Conservation (phyloP, 2,329 filamentous ascomycete species). For the Eutypa lata region DNA sequence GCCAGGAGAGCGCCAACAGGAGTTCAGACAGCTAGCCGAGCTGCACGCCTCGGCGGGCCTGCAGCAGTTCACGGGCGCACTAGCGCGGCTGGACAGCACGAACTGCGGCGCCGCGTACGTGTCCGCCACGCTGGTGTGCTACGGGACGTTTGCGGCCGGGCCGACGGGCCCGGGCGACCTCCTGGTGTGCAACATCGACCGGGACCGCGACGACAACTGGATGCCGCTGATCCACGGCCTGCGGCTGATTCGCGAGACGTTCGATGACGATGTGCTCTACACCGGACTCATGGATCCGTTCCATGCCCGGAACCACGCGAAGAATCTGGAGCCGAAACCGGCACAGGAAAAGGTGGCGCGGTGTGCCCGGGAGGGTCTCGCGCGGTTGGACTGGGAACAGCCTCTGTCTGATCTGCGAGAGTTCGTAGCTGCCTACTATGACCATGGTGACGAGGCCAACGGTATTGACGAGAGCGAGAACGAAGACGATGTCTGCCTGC, state of each 20-base stretch:
- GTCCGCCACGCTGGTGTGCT: constrained; percentile 25
- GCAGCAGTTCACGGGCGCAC: constrained; percentile 20
- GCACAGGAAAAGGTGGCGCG: background rate
- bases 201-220: constrained; percentile 2
- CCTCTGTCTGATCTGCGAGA: background rate
- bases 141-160: constrained; percentile 28
- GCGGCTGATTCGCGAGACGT: constrained; percentile 1
- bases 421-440: background rate
- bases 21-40: constrained; percentile 17
- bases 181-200: constrained; percentile 22
- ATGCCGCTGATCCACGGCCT: constrained; percentile 7
- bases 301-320: background rate
- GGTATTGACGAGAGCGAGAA: background rate
- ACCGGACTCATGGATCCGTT: constrained; percentile 2
- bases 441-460: background rate
- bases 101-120: constrained; percentile 30
- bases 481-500: background rate
- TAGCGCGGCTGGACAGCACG: constrained; percentile 19
- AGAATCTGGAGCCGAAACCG: background rate
- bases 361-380: background rate
- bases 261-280: constrained; percentile 4
- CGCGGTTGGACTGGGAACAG: background rate
- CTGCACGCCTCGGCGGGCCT: constrained; percentile 24
- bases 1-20: constrained; percentile 3
- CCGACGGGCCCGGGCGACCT: constrained; percentile 25